Evolutionary conservation across 2,329 filamentous ascomycete species (phyloP).

Genomic region (Aaosphaeria arxii): DNA sequence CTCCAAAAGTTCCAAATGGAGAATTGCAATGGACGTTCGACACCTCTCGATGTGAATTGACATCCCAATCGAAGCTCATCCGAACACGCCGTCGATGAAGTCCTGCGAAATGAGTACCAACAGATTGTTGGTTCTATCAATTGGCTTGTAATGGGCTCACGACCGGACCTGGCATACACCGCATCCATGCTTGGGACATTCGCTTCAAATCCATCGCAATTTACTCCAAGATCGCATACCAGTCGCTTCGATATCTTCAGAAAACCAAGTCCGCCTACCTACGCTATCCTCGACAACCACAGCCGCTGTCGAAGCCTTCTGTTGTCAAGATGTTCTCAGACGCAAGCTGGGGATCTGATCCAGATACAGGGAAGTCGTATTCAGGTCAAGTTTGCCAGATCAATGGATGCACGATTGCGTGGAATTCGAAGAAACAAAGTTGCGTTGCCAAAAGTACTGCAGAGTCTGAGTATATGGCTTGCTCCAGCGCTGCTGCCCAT

Average conservation of each 20-base stretch:
- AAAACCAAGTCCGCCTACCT: no score
- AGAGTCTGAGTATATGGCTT: slow-evolving; percentile 16
- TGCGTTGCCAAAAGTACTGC: slow-evolving; percentile 12
- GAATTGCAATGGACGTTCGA: slow-evolving; percentile 1
- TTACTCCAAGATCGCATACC: background rate
- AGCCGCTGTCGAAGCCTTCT: background rate
- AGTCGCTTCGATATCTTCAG: background rate
- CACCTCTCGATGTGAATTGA: slow-evolving; percentile 3
- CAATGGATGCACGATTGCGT: slow-evolving; percentile 12
- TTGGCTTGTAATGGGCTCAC: slow-evolving; percentile 4
- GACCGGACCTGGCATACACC: slow-evolving; percentile 1
- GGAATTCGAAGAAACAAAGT: slow-evolving; percentile 13
- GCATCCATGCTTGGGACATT: slow-evolving; percentile 4
- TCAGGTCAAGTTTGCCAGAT: slow-evolving; percentile 17
- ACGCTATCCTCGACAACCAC: background rate
- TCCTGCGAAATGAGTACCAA: background rate
- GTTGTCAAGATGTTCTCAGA: slow-evolving; percentile 5
- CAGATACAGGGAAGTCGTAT: slow-evolving; percentile 7
- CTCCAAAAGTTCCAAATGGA: slow-evolving; percentile 3
- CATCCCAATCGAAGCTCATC: background rate
- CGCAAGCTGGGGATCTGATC: slow-evolving; percentile 5
- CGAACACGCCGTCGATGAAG: background rate
- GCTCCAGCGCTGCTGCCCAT: slow-evolving; percentile 3
- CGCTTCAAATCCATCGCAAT: slow-evolving; percentile 2
- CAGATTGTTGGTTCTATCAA: slow-evolving; percentile 8